Conservation (phyloP, 1,284 basidiomycete species). For the Leccinum pallidistipes region DNA sequence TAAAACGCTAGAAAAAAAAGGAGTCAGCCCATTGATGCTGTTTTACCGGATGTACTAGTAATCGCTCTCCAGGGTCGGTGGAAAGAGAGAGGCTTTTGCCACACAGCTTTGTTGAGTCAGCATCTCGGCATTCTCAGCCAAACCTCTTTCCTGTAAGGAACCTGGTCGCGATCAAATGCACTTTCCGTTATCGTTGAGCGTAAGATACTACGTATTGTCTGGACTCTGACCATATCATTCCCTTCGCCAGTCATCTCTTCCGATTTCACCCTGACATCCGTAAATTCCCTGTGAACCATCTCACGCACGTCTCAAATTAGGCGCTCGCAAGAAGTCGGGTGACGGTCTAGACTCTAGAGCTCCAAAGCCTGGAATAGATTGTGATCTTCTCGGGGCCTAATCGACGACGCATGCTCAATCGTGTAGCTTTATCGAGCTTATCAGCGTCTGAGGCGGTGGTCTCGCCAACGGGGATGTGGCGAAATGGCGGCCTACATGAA, state of each 20-base stretch:
- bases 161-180: neutral
- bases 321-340: neutral
- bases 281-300: neutral
- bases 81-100: neutral
- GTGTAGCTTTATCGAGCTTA: neutral
- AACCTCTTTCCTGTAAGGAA: neutral
- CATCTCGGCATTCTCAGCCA: neutral
- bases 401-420: neutral
- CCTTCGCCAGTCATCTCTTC: neutral
- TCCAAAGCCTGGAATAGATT: neutral
- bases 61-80: neutral
- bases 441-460: neutral
- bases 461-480: neutral
- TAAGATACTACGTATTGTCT: too few species aligned
- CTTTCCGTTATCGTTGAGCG: neutral
- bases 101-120: neutral
- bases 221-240: neutral
- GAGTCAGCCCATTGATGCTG: neutral
- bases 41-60: neutral
- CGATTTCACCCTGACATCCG: neutral
- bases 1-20: neutral
- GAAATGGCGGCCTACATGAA: neutral
- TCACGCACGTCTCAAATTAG: neutral
- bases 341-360: neutral
- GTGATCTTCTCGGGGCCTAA: neutral